Percentiles rank a stretch among this genome's conserved stretches.
phyloP scores from a whole-genome alignment of 805 yeast genomes.

The Nakazawaea anatomiae region DNA sequence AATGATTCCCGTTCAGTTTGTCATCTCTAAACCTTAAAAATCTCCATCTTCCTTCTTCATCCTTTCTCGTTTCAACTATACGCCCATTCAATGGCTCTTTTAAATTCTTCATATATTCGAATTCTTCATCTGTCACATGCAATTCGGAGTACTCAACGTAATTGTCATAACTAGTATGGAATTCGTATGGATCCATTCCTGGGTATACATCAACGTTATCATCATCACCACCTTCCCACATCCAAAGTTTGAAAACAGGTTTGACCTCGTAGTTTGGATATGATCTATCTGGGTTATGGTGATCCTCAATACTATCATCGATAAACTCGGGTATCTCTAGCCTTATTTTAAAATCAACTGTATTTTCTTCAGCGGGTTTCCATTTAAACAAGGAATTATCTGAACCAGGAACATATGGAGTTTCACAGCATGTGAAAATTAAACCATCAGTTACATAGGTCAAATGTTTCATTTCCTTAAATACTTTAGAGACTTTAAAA shows the following conservation, averaged over 20 bases:
- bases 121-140: constrained; percentile 60
- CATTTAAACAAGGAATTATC: constrained; percentile 84
- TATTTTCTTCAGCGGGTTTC: constrained; percentile 96
- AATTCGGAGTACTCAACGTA: constrained; percentile 68
- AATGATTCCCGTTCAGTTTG: constrained; percentile 81
- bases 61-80: constrained; percentile 78
- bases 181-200: constrained; percentile 28
- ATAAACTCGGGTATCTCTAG: constrained; percentile 52
- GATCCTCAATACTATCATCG: constrained; percentile 60
- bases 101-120: constrained; percentile 66
- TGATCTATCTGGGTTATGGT: constrained; percentile 62
- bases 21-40: constrained; percentile 90
- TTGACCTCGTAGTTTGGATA: constrained; percentile 77
- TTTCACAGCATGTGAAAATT: constrained; percentile 84
- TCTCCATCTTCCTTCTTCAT: constrained; percentile 67
- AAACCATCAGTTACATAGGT: constrained; percentile 93
- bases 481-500: constrained; percentile 70
- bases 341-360: constrained; percentile 78
- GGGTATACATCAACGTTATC: constrained; percentile 27
- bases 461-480: constrained; percentile 61
- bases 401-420: constrained; percentile 86
- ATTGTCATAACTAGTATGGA: constrained; percentile 26
- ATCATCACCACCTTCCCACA: constrained; percentile 66
- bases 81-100: constrained; percentile 85
- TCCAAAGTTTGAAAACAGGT: constrained; percentile 62